These are phyloP conservation scores for Picea sitchensis DNA, from an alignment of 75 land plant genomes.

Conservation along the genomic window DNA sequence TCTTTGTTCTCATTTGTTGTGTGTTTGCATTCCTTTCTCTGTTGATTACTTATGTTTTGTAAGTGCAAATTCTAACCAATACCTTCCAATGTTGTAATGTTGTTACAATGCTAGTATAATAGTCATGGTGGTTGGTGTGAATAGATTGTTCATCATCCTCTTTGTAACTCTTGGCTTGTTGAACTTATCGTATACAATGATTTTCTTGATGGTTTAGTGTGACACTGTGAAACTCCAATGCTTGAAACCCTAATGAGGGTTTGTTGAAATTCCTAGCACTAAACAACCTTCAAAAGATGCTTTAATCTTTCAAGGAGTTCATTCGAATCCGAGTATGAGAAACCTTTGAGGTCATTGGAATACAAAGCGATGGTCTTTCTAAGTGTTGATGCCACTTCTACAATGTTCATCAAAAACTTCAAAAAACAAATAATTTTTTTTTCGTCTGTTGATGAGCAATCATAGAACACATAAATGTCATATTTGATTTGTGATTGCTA, in stretches of 20 bases:
- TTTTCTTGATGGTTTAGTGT: too few species aligned
- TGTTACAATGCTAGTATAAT: too few species aligned
- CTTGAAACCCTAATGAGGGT: slow-evolving; percentile 37
- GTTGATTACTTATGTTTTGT: too few species aligned
- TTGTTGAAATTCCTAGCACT: slow-evolving; percentile 51
- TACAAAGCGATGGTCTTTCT: slow-evolving; percentile 51
- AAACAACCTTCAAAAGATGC: slow-evolving; percentile 67
- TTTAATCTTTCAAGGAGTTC: slow-evolving; percentile 67
- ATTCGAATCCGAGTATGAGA: slow-evolving; percentile 68
- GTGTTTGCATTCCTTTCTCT: too few species aligned
- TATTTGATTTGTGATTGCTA: slow-evolving; percentile 59
- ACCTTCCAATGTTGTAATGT: too few species aligned
- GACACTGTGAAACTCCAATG: too few species aligned
- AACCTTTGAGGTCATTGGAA: slow-evolving; percentile 58
- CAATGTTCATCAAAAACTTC: slow-evolving; percentile 34
- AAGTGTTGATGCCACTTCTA: slow-evolving; percentile 53
- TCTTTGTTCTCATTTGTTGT: too few species aligned
- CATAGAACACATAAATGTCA: slow-evolving; percentile 60
- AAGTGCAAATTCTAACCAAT: too few species aligned
- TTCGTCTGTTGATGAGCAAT: slow-evolving; percentile 26
- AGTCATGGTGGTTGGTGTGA: too few species aligned
- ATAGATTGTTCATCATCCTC: too few species aligned
- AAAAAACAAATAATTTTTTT: slow-evolving; percentile 45
- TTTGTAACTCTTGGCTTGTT: too few species aligned
- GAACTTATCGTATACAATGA: too few species aligned